Evolutionary conservation across 2,329 filamentous ascomycete species (phyloP), one percentile per base, ranked within the genome.

Genomic region (Claviceps sp.): DNA sequence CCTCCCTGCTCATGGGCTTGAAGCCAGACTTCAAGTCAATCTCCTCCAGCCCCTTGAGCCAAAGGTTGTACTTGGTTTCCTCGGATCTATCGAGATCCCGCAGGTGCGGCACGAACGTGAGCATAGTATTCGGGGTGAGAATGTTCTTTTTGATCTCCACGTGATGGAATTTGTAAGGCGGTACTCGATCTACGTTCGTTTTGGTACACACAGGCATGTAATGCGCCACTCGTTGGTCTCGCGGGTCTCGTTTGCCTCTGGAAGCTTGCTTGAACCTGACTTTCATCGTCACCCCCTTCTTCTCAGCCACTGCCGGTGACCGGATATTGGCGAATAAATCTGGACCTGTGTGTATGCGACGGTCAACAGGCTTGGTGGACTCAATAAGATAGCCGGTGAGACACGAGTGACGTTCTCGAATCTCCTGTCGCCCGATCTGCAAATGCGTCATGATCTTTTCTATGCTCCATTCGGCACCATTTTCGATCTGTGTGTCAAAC

Each of bases 91-190:
- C 73, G 29, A 81, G 65, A 55, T 82, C 78, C 50, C 76, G 71
- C 49, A 81, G 63, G 61, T 80, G 77, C 14, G 78, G 78, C 14
- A 80, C 76, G 59, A 79, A 81, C 36, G 75, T 79, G 50, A 80
- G 68, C 68, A 78, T 77, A 1, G 77, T 79, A 58, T 80, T 79
- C 3, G 77, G 76, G 0, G 78, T 78, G 34, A 80, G 67, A 38
- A 81, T 73, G 52, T 80, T 81, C 60, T 76, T 79, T 59, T 68
- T 71, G 49, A 81, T 78, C 59, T 79, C 75, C 39, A 80, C 74
- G 53, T 80, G 76, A 57, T 81, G 78, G 56, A 79, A 80, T 34
- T 74, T 68, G 58, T 81, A 82, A 26, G 66, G 66, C n/a, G 78
- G 78, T 8, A 79, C 77, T n/a, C 71, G 68, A 20, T 73, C 68